A percentile compares a stretch with the other conserved stretches of the same genome.
Evolutionary conservation across 2,329 filamentous ascomycete genomes (phyloP).

Genomic region (Sarocladium kiliense): DNA sequence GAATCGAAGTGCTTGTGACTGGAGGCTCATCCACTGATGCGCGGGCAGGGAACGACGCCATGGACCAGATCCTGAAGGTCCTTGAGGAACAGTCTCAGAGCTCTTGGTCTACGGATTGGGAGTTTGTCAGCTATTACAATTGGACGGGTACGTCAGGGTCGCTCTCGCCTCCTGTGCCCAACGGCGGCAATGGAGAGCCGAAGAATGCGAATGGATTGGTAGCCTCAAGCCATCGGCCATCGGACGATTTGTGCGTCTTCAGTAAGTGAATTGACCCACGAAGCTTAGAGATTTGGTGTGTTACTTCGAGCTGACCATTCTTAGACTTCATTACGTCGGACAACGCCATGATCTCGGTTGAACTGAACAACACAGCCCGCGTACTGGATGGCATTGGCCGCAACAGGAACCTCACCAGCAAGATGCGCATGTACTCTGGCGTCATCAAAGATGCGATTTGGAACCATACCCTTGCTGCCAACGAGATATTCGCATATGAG

Average conservation of each 20-base stretch:
- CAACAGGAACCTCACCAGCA: slow-evolving; percentile 25
- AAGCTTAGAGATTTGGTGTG: neutral
- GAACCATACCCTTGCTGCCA: slow-evolving; percentile 36
- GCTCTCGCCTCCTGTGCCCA: slow-evolving; percentile 40
- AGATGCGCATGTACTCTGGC: slow-evolving; percentile 34
- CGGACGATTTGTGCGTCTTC: slow-evolving; percentile 76
- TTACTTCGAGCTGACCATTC: neutral
- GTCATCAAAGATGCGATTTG: slow-evolving; percentile 65
- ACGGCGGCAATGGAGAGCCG: slow-evolving; percentile 72
- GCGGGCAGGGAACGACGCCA: slow-evolving; percentile 64
- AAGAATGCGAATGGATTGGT: slow-evolving; percentile 71
- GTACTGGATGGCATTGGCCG: slow-evolving; percentile 46
- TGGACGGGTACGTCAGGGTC: slow-evolving; percentile 23
- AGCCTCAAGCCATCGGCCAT: slow-evolving; percentile 75
- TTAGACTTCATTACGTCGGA: slow-evolving; percentile 40
- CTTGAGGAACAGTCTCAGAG: slow-evolving; percentile 21
- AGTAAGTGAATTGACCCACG: slow-evolving; percentile 13
- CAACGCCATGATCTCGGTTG: slow-evolving; percentile 35
- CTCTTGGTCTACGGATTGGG: slow-evolving; percentile 18
- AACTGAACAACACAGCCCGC: slow-evolving; percentile 53
- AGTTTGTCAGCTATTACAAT: slow-evolving; percentile 24
- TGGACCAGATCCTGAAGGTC: slow-evolving; percentile 21
- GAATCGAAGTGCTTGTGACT: too few relatives aligned
- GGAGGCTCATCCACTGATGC: too few relatives aligned
- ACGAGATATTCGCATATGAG: slow-evolving; percentile 71